These are phyloP conservation scores for Westerdykella sp. DNA, from an alignment of 2,329 filamentous ascomycete species.

Conservation along the genomic window DNA sequence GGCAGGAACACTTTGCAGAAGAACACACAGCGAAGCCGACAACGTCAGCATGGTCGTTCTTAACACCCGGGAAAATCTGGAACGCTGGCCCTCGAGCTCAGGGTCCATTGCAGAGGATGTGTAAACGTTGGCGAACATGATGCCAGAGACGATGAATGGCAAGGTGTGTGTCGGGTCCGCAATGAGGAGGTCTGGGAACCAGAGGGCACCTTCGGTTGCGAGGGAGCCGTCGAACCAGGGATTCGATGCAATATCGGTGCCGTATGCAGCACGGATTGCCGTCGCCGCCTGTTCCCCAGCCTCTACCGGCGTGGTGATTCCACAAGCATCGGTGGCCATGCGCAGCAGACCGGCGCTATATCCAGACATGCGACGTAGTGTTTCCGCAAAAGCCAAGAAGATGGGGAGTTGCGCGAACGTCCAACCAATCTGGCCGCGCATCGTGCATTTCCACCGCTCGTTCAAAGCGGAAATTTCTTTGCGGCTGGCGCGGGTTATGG, in stretches of 20 bases:
- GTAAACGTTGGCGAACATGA: slow-evolving; percentile 46
- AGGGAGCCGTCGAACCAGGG: slow-evolving; percentile 45
- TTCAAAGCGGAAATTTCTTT: slow-evolving; percentile 21
- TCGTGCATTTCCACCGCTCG: slow-evolving; percentile 24
- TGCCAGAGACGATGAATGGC: slow-evolving; percentile 44
- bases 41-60: slow-evolving; percentile 24
- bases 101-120: slow-evolving; percentile 15
- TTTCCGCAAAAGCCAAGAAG: slow-evolving; percentile 34
- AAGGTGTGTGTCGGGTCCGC: slow-evolving; percentile 48
- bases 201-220: slow-evolving; percentile 52
- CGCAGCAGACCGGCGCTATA: slow-evolving; percentile 26
- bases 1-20: slow-evolving; percentile 34
- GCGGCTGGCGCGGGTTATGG: slow-evolving; percentile 13
- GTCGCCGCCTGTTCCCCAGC: not conserved
- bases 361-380: slow-evolving; percentile 31
- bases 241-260: slow-evolving; percentile 3
- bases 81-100: slow-evolving; percentile 10
- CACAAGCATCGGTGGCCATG: slow-evolving; percentile 12
- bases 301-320: not conserved
- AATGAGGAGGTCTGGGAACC: slow-evolving; percentile 53
- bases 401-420: slow-evolving; percentile 30
- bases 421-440: slow-evolving; percentile 22
- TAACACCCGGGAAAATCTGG: slow-evolving; percentile 8
- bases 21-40: slow-evolving; percentile 20
- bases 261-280: not conserved